Evolutionary conservation across 495 filamentous ascomycete species (phyloP).

Genomic region (Sordaria brevicollis): DNA sequence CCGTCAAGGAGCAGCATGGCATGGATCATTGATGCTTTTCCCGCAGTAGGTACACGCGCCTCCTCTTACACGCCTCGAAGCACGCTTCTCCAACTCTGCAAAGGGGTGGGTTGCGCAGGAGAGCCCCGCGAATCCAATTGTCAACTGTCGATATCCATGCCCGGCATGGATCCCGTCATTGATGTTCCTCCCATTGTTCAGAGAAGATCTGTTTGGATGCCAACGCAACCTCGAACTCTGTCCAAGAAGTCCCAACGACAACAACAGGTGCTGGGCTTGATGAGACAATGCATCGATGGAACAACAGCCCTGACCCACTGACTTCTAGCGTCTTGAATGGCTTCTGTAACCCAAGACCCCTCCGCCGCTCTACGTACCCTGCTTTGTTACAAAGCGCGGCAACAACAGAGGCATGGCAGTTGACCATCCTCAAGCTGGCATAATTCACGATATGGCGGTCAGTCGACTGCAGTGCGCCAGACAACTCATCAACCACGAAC

Average conservation of each 20-base stretch:
- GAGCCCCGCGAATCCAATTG: not conserved
- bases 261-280: not conserved
- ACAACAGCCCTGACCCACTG: slow-evolving; percentile 4
- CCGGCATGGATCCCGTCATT: not conserved
- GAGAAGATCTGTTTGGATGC: not conserved
- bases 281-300: slow-evolving; percentile 16
- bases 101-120: not conserved
- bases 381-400: not conserved
- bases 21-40: not conserved
- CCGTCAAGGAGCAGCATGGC: too few species aligned
- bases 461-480: slow-evolving; percentile 3
- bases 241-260: too few species aligned
- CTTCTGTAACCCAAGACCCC: slow-evolving; percentile 1
- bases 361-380: slow-evolving; percentile 6
- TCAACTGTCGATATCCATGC: not conserved
- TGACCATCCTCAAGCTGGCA: not conserved
- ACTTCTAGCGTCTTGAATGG: slow-evolving; percentile 6
- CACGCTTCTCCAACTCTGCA: not conserved
- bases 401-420: not conserved
- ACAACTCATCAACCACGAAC: not conserved
- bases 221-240: not conserved
- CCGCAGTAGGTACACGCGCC: not conserved
- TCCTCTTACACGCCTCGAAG: not conserved
- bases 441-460: slow-evolving; percentile 13
- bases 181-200: not conserved